These are phyloP conservation scores for Collybia sp. DNA, from an alignment of 768 basidiomycete species.

Conservation along the genomic window DNA sequence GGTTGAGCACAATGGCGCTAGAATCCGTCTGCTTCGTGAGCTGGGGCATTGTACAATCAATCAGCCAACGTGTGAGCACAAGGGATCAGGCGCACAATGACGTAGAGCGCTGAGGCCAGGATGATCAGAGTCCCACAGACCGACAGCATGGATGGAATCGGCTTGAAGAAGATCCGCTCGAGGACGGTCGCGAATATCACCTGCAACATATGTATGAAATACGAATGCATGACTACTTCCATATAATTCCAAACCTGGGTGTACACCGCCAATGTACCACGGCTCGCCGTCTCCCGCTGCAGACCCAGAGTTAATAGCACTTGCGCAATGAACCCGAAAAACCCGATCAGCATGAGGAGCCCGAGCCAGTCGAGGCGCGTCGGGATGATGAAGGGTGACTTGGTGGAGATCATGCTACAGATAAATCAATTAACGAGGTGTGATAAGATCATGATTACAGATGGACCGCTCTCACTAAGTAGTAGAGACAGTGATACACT, in stretches of 20 bases:
- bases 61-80: no score
- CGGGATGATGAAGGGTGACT: conserved; percentile 41
- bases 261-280: conserved; percentile 7
- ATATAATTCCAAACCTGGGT: neutral
- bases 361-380: conserved; percentile 37
- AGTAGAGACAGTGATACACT: conserved; percentile 39
- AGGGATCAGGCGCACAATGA: neutral
- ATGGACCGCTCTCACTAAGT: conserved; percentile 22
- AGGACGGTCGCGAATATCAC: conserved; percentile 3
- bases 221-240: neutral
- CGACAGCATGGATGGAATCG: conserved; percentile 1
- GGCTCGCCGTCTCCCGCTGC: conserved; percentile 5
- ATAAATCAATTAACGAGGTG: neutral
- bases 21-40: no score
- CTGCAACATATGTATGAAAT: neutral
- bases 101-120: neutral
- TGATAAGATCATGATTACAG: neutral
- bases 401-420: conserved; percentile 37
- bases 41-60: no score
- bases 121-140: neutral
- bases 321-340: conserved; percentile 52
- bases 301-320: conserved; percentile 4
- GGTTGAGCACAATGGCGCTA: no score
- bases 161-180: conserved; percentile 3
- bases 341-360: conserved; percentile 44